These are phyloP conservation scores for Alnus rubra DNA, from an alignment of 306 rosid genomes.

Conservation along the genomic window DNA sequence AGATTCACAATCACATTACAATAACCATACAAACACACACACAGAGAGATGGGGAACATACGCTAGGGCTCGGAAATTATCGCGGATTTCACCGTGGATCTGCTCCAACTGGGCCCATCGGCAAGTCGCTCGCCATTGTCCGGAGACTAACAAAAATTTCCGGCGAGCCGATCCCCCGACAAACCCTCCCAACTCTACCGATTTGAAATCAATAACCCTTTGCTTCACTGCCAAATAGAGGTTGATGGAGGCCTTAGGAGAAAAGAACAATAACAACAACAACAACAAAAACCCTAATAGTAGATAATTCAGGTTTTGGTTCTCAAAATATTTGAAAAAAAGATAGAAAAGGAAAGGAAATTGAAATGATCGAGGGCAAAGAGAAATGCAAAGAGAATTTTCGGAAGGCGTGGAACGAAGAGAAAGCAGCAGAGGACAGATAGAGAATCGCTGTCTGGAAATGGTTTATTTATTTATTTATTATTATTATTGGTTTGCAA, in stretches of 20 bases:
- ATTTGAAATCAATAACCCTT: background rate
- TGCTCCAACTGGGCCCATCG: slow-evolving; percentile 91
- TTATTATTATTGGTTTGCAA: no score
- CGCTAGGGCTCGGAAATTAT: slow-evolving; percentile 87
- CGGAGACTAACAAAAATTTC: slow-evolving; percentile 39
- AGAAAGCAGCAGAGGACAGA: slow-evolving; percentile 14
- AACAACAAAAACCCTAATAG: background rate
- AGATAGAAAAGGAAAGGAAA: background rate
- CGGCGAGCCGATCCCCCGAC: slow-evolving; percentile 23
- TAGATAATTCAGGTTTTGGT: background rate
- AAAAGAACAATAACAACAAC: no score
- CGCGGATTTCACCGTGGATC: slow-evolving; percentile 98
- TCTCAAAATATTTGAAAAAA: background rate
- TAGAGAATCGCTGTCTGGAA: slow-evolving; percentile 23
- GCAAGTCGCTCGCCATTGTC: slow-evolving; percentile 72
- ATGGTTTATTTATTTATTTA: background rate
- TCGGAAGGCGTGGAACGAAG: slow-evolving; percentile 19
- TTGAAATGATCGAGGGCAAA: background rate
- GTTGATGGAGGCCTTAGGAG: background rate
- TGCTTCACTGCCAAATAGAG: background rate
- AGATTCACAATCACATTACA: background rate
- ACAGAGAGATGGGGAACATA: slow-evolving; percentile 37
- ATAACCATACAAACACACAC: background rate
- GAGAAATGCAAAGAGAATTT: slow-evolving; percentile 2
- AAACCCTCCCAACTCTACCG: slow-evolving; percentile 38